These are phyloP conservation scores for Microbotryomycetes sp. DNA, from an alignment of 1,284 basidiomycete genomes.

Conservation along the genomic window DNA sequence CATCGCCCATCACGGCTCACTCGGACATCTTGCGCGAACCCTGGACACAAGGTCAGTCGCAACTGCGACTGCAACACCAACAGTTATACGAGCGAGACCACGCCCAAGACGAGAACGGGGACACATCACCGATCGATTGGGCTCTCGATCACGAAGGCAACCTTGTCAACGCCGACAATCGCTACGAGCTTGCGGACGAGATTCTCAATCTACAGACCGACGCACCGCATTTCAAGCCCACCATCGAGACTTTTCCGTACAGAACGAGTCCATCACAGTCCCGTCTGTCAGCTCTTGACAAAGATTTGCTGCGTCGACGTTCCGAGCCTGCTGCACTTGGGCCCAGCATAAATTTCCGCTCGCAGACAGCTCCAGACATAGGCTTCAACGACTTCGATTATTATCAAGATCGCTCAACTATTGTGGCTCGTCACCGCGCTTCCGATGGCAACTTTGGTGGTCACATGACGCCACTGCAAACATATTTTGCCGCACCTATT, in stretches of 20 bases:
- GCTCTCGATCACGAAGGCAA: conserved; percentile 5
- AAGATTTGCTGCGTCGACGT: not conserved
- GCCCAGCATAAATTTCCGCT: not conserved
- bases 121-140: no score
- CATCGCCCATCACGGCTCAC: not conserved
- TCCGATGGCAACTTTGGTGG: conserved; percentile 2
- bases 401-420: not conserved
- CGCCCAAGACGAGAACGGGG: no score
- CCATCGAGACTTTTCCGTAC: not conserved
- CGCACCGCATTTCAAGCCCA: not conserved
- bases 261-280: not conserved
- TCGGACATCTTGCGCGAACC: not conserved
- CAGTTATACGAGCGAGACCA: not conserved
- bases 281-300: not conserved
- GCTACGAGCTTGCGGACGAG: conserved; percentile 26
- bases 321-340: not conserved
- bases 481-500: conserved; percentile 21
- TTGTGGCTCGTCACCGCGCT: conserved; percentile 12
- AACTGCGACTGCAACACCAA: conserved; percentile 4
- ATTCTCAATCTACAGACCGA: conserved; percentile 20
- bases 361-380: not conserved
- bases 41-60: not conserved
- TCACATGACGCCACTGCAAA: conserved; percentile 7
- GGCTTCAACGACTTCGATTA: not conserved
- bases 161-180: conserved; percentile 10